phyloP scores from a whole-genome alignment of 2,329 filamentous ascomycete species.

The Lachnellula suecica region DNA sequence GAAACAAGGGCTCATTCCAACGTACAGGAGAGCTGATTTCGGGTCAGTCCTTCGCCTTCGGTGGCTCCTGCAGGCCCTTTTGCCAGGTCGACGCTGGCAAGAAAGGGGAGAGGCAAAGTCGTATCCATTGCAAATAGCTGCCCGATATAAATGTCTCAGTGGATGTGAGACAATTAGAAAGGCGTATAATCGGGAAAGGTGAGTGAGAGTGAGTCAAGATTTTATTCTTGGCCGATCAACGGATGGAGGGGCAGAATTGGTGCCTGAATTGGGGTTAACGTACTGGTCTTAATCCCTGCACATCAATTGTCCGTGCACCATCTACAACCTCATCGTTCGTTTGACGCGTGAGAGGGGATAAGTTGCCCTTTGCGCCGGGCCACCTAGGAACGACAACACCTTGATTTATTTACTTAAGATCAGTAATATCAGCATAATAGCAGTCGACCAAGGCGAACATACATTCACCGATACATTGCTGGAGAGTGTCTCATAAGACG shows the following conservation, averaged over 20 bases:
- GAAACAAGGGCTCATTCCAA: too few relatives aligned
- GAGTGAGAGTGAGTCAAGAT: constrained; percentile 11
- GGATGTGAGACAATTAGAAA: too few relatives aligned
- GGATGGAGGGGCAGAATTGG: constrained; percentile 23
- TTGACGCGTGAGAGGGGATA: background rate
- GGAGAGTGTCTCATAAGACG: background rate
- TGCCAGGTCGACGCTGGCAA: constrained; percentile 55
- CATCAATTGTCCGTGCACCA: background rate
- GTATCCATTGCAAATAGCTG: constrained; percentile 55
- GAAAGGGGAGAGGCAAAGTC: constrained; percentile 61
- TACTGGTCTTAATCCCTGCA: too few relatives aligned
- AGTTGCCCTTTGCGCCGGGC: background rate
- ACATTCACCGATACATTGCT: background rate
- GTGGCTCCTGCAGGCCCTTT: constrained; percentile 46
- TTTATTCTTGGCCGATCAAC: constrained; percentile 13
- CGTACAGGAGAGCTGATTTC: constrained; percentile 57
- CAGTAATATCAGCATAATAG: background rate
- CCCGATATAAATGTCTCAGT: constrained; percentile 10
- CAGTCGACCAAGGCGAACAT: background rate
- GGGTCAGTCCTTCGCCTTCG: constrained; percentile 57
- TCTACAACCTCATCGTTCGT: background rate
- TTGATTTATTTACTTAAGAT: background rate
- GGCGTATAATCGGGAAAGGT: too few relatives aligned
- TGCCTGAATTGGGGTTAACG: background rate
- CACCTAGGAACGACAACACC: background rate